Evolutionary conservation across 1,284 basidiomycete species (phyloP).

Genomic region (Malassezia psittaci): DNA sequence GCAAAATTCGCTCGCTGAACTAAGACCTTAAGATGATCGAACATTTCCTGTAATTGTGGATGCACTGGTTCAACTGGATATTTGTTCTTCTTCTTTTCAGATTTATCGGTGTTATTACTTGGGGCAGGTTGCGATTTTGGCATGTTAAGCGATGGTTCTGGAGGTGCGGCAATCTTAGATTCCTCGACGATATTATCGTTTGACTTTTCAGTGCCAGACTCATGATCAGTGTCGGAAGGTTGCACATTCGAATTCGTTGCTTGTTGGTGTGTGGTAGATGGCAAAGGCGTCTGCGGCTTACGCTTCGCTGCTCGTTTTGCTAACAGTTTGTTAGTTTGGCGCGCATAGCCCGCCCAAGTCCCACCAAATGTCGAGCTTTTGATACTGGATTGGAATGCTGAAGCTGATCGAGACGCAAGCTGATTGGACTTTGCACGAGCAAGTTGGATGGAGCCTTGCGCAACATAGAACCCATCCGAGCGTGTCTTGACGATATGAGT

Average conservation of each 20-base stretch:
- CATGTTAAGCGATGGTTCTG: background rate
- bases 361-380: slow-evolving; percentile 6
- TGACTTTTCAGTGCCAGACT: background rate
- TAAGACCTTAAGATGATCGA: slow-evolving; percentile 58
- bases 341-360: slow-evolving; percentile 20
- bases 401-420: slow-evolving; percentile 3
- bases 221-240: background rate
- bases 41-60: slow-evolving; percentile 58
- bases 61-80: slow-evolving; percentile 51
- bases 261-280: background rate
- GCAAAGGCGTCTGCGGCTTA: background rate
- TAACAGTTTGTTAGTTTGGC: slow-evolving; percentile 31
- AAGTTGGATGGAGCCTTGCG: slow-evolving; percentile 42
- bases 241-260: background rate
- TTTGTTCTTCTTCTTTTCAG: slow-evolving; percentile 49
- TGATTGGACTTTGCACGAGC: slow-evolving; percentile 23
- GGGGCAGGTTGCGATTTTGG: background rate
- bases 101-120: slow-evolving; percentile 21
- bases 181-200: background rate
- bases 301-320: slow-evolving; percentile 24
- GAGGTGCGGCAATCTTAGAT: background rate
- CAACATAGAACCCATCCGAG: slow-evolving; percentile 84
- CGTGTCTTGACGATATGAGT: slow-evolving; percentile 85
- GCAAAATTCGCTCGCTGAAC: slow-evolving; percentile 50
- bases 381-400: slow-evolving; percentile 14